Conservation (phyloP, 495 filamentous ascomycete species). For the Cenococcum geophilum region DNA sequence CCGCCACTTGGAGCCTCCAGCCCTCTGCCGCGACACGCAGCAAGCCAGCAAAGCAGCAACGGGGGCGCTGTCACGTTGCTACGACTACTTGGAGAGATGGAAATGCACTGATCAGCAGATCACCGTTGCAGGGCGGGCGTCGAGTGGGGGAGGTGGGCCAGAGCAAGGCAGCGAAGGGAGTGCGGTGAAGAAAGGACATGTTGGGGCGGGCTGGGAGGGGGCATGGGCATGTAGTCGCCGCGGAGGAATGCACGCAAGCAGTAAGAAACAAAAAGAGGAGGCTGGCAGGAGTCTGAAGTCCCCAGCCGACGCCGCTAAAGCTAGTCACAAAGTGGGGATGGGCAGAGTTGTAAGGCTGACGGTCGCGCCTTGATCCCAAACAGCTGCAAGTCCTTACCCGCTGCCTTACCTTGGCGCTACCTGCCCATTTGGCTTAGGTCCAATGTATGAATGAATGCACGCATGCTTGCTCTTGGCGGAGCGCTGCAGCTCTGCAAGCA, state of each 20-base stretch:
- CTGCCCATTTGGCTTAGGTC: neutral
- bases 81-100: too few relatives aligned
- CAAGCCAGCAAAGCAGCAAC: too few relatives aligned
- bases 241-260: neutral
- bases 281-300: neutral
- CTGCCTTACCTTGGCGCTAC: constrained; percentile 4
- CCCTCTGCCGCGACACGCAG: too few relatives aligned
- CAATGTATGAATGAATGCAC: neutral
- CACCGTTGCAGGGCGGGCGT: neutral
- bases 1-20: too few relatives aligned
- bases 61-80: neutral
- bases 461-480: neutral
- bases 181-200: neutral
- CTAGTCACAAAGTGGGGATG: too few relatives aligned
- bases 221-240: neutral
- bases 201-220: neutral
- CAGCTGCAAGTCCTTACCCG: constrained; percentile 1
- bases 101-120: neutral
- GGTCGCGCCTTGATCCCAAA: neutral
- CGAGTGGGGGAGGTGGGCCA: neutral
- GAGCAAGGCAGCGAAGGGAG: neutral
- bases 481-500: neutral
- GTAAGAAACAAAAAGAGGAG: neutral
- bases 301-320: neutral
- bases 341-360: constrained; percentile 1